These are phyloP conservation scores for Zalaria obscura DNA, from an alignment of 2,329 filamentous ascomycete genomes.

Conservation along the genomic window DNA sequence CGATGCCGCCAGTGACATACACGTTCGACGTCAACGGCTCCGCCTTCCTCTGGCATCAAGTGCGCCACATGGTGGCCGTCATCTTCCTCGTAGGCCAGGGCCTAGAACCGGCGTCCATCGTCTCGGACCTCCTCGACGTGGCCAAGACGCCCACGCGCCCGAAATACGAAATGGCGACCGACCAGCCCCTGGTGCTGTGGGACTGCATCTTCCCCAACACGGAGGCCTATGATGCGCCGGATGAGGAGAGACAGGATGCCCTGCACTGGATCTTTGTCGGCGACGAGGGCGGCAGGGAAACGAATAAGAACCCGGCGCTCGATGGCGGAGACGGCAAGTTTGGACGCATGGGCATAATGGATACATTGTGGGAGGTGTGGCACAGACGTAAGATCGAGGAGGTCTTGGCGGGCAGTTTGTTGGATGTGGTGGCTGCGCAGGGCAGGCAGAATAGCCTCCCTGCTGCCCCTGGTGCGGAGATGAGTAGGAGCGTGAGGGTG, in stretches of 20 bases:
- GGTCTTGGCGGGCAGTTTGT: conserved; percentile 58
- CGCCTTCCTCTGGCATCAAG: conserved; percentile 96
- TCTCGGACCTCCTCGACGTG: conserved; percentile 63
- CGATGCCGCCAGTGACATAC: conserved; percentile 52
- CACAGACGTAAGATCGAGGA: conserved; percentile 79
- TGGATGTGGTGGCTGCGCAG: conserved; percentile 44
- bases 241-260: conserved; percentile 37
- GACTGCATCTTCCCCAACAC: conserved; percentile 62
- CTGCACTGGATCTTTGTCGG: conserved; percentile 70
- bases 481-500: conserved; percentile 32
- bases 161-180: conserved; percentile 79
- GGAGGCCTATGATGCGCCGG: conserved; percentile 11
- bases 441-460: conserved; percentile 16
- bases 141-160: conserved; percentile 59
- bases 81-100: conserved; percentile 89
- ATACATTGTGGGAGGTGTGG: conserved; percentile 73
- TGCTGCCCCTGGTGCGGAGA: conserved; percentile 4
- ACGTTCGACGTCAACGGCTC: conserved; percentile 79
- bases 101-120: conserved; percentile 59
- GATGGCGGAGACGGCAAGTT: conserved; percentile 44
- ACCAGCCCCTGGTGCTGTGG: conserved; percentile 86
- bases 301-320: conserved; percentile 12
- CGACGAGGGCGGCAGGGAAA: conserved; percentile 38
- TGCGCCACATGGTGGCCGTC: conserved; percentile 82
- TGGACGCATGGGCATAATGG: conserved; percentile 51